A percentile compares a stretch with the other conserved stretches of the same genome.
phyloP scores from a whole-genome alignment of 2,329 filamentous ascomycete genomes.

The Blastomyces emzantsi region DNA sequence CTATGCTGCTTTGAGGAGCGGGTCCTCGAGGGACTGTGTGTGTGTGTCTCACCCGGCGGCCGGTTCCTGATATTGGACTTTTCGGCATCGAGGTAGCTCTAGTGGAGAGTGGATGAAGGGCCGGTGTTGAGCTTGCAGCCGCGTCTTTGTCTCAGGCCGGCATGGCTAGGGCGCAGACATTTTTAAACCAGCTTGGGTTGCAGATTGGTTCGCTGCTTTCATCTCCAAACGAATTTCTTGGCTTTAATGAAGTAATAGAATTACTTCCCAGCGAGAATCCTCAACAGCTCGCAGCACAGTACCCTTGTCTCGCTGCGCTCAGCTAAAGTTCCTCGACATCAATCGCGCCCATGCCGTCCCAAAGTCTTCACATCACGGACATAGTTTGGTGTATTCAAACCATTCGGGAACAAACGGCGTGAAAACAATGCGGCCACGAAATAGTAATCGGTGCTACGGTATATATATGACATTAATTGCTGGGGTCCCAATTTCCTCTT shows the following conservation, averaged over 20 bases:
- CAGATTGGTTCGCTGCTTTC: no score
- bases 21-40: background rate
- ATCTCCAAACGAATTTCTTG: background rate
- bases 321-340: background rate
- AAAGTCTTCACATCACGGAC: no score
- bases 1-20: slow-evolving; percentile 6
- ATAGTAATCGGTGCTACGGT: background rate
- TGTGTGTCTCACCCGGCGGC: no score
- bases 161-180: background rate
- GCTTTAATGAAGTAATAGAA: background rate
- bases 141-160: background rate
- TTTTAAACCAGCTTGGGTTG: background rate
- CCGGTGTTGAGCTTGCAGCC: background rate
- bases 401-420: background rate
- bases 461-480: background rate
- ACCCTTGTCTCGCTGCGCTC: background rate
- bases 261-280: background rate
- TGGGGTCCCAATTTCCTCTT: background rate
- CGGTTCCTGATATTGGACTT: background rate
- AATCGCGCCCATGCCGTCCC: no score
- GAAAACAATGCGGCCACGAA: background rate
- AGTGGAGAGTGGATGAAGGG: background rate
- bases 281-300: background rate
- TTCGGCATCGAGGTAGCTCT: background rate
- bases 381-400: background rate